A percentile compares a stretch with the other conserved stretches of the same genome.
phyloP scores from a whole-genome alignment of 2,329 filamentous ascomycete genomes.

The Xylaria sp. region DNA sequence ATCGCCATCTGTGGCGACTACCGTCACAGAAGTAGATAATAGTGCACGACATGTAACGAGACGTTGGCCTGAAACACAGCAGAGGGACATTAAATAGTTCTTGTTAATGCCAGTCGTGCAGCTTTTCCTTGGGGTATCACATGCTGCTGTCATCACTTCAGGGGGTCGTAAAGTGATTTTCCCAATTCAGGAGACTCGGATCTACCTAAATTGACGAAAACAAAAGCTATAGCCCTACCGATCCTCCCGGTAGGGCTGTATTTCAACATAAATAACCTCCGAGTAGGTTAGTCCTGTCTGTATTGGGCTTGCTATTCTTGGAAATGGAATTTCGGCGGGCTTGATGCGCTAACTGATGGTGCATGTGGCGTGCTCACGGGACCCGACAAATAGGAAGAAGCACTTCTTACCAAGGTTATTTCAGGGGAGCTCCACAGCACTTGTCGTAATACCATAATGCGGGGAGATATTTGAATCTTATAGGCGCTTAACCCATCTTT shows the following conservation, averaged over 20 bases:
- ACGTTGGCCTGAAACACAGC: constrained; percentile 17
- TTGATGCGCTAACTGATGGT: neutral
- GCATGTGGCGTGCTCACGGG: neutral
- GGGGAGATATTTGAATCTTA: neutral
- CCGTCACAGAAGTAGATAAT: constrained; percentile 3
- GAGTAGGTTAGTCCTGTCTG: neutral
- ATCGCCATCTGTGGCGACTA: neutral
- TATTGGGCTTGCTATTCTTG: neutral
- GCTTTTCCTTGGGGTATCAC: neutral
- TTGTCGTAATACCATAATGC: neutral
- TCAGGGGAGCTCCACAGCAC: neutral
- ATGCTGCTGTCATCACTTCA: neutral
- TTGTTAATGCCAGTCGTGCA: no score
- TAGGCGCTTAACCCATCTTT: neutral
- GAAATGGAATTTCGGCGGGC: neutral
- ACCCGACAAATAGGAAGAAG: neutral
- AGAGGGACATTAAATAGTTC: neutral
- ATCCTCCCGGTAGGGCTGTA: no score
- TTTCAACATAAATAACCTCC: neutral
- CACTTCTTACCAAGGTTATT: constrained; percentile 2
- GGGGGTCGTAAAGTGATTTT: no score
- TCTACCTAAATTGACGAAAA: no score
- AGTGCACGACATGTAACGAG: neutral
- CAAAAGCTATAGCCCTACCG: no score
- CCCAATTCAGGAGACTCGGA: no score